These are phyloP conservation scores for Alternaria sp. DNA, from an alignment of 2,329 filamentous ascomycete species.

Conservation along the genomic window DNA sequence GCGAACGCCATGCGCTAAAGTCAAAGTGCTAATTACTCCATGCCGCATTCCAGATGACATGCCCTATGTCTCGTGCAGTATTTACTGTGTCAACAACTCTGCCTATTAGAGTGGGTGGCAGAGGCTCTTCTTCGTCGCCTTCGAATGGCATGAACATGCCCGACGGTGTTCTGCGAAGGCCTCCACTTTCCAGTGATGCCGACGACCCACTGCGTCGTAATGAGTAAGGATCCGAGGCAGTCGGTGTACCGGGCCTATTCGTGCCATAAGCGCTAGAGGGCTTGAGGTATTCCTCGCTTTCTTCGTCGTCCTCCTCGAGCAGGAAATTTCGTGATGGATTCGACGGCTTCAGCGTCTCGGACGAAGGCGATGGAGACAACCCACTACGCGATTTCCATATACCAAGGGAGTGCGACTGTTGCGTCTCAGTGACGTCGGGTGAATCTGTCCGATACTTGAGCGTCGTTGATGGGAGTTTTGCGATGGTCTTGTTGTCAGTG, in stretches of 20 bases:
- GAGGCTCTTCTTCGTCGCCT: slow-evolving; percentile 70
- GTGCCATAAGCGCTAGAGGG: slow-evolving; percentile 48
- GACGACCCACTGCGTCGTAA: slow-evolving; percentile 26
- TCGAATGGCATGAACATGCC: slow-evolving; percentile 93
- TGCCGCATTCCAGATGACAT: slow-evolving; percentile 73
- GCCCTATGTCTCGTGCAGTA: slow-evolving; percentile 69
- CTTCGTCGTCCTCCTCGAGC: slow-evolving; percentile 65
- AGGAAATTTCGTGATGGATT: slow-evolving; percentile 72
- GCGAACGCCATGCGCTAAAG: slow-evolving; percentile 37
- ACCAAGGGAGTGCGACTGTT: slow-evolving; percentile 52
- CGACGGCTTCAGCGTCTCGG: slow-evolving; percentile 80
- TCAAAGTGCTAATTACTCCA: slow-evolving; percentile 59
- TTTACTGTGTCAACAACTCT: slow-evolving; percentile 81
- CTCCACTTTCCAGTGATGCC: slow-evolving; percentile 47
- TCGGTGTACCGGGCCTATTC: slow-evolving; percentile 47
- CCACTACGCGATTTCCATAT: slow-evolving; percentile 55
- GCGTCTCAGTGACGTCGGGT: slow-evolving; percentile 69
- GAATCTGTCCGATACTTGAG: slow-evolving; percentile 84
- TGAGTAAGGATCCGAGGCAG: slow-evolving; percentile 39
- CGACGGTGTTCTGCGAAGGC: slow-evolving; percentile 79
- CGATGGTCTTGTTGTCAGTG: slow-evolving; percentile 82
- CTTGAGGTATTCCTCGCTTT: slow-evolving; percentile 56
- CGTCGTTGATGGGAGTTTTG: slow-evolving; percentile 85
- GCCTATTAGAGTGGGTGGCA: slow-evolving; percentile 71
- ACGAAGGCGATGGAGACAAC: slow-evolving; percentile 77